Evolutionary conservation across 2,329 filamentous ascomycete genomes (phyloP), one percentile per base, ranked within the genome.

Genomic region (Fusarium dlaminii): DNA sequence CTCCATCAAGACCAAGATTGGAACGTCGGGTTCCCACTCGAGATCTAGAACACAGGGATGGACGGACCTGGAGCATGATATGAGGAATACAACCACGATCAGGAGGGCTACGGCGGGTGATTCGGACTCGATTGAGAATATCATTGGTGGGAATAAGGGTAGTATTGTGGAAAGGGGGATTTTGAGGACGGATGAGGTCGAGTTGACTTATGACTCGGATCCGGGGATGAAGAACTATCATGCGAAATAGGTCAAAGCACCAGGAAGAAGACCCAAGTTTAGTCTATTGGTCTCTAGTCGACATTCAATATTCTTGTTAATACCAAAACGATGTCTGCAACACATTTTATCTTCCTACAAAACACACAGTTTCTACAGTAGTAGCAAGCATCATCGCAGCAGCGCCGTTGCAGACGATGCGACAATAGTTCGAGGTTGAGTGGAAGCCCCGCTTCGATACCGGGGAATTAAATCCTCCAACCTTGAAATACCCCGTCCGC

Each of bases 61-160:
- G 69, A 67, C 69, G 3, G 69, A 71, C 11, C 29, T 72, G 15
- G 69, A 67, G 32, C 49, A 52, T 11, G 59, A 63, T 17, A 66
- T 37, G 13, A 48, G 61, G 10, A 48, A 66, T 32, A 65, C 52
- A 3, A 70, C 66, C 0, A 67, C 51, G 4, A 13, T 55, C 0
- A 39, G 57, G 18, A 48, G 57, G 10, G 40, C 18, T 5, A 30
- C 39, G 13, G 22, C 22, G 8, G 42, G 24, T 6, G 62, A 63
- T 18, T 62, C 67, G 5, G 62, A 71, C 20, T 72, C 67, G 17
- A 43, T 63, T 37, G 69, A 71, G 51, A 56, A 71, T 36, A 72
- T 70, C 9, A 63, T 59, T 20, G 24, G 42, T 11, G 55, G 43
- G 39, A 58, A 37, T 24, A 60, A 63, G 45, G 63, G 63, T 8